Conservation (phyloP, 352 stramenopile species). For the Pythium guiyangense region DNA sequence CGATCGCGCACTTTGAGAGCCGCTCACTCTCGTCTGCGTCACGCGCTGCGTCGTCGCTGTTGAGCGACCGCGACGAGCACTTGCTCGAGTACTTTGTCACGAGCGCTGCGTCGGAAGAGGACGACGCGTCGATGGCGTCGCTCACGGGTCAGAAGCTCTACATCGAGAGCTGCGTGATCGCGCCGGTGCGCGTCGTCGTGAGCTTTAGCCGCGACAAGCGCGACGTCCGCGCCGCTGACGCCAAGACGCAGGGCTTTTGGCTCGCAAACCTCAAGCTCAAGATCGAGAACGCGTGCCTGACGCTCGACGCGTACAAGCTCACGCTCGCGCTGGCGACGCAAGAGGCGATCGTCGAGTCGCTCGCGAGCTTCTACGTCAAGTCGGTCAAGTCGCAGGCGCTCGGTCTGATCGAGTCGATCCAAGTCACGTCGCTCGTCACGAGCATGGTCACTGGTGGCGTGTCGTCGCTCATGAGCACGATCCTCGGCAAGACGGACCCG, state of each 20-base stretch:
- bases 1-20: constrained; percentile 61
- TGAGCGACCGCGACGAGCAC: constrained; percentile 30
- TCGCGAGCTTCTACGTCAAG: constrained; percentile 72
- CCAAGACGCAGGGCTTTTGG: constrained; percentile 53
- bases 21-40: constrained; percentile 51
- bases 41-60: constrained; percentile 22
- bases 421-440: constrained; percentile 82
- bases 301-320: constrained; percentile 59
- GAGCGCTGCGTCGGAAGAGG: constrained; percentile 27
- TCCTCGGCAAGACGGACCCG: constrained; percentile 77
- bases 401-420: constrained; percentile 77
- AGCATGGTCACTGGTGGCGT: constrained; percentile 76
- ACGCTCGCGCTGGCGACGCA: constrained; percentile 69
- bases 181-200: constrained; percentile 64
- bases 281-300: constrained; percentile 84
- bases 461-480: constrained; percentile 68
- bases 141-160: constrained; percentile 79
- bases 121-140: constrained; percentile 52
- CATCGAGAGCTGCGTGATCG: constrained; percentile 64
- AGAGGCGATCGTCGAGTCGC: constrained; percentile 58
- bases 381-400: constrained; percentile 82
- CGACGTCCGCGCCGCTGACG: constrained; percentile 23
- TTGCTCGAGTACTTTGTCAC: constrained; percentile 72
- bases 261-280: constrained; percentile 80
- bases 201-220: constrained; percentile 76